Conservation (phyloP, 305 asterid species). For the Ilex paraguariensis region DNA sequence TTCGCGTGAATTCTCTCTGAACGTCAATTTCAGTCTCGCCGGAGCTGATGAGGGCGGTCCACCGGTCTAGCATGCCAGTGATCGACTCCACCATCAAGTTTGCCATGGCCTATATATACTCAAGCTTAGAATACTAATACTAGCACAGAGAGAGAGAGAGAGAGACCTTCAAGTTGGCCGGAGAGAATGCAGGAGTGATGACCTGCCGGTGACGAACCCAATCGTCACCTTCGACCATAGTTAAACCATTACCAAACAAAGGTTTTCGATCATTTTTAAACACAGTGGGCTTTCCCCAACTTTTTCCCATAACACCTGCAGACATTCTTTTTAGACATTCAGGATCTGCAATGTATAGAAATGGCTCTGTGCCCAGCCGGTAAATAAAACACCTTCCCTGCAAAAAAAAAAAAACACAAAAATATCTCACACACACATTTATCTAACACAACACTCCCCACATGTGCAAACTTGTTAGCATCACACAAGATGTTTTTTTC, state of each 20-base stretch:
- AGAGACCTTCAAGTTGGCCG: conserved; percentile 59
- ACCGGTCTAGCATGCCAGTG: conserved; percentile 53
- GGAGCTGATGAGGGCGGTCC: conserved; percentile 39
- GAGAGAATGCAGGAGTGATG: conserved; percentile 80
- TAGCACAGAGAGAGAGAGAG: not conserved
- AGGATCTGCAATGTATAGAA: conserved; percentile 80
- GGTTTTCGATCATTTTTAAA: conserved; percentile 80
- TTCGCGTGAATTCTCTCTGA: conserved; percentile 55
- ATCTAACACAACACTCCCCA: not conserved
- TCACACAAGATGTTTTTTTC: too few species aligned
- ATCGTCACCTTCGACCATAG: conserved; percentile 88
- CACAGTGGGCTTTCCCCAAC: conserved; percentile 91
- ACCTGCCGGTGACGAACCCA: conserved; percentile 85
- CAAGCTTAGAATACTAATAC: not conserved
- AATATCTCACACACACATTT: too few species aligned
- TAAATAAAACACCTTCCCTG: conserved; percentile 71
- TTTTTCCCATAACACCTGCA: conserved; percentile 52
- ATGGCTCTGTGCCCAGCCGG: conserved; percentile 93
- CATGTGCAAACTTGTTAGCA: conserved; percentile 7
- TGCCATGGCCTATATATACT: conserved; percentile 53
- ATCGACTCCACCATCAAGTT: conserved; percentile 67
- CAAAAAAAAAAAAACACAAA: not conserved
- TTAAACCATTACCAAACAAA: conserved; percentile 80
- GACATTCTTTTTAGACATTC: conserved; percentile 60
- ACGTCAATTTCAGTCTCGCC: conserved; percentile 58